Evolutionary conservation across 2,329 filamentous ascomycete species (phyloP), one percentile per base, ranked within the genome.

Genomic region (Torrubiellomyces zombiae): DNA sequence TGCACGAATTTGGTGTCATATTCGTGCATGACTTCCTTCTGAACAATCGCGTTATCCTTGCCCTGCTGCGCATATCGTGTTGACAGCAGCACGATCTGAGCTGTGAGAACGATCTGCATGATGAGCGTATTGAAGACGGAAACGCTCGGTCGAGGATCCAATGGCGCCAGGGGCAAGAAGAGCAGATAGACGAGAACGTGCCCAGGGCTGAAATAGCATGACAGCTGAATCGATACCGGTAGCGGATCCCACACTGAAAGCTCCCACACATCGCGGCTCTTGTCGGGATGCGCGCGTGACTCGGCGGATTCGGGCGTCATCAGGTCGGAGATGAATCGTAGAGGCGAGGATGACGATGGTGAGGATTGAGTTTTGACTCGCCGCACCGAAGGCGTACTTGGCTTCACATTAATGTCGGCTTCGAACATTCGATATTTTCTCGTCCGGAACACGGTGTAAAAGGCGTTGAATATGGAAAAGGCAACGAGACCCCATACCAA

Each of bases 1-100:
- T 91, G 82, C 1, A 98, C 89, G 43, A 77, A 94, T 55, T 98
- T 98, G 38, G 72, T 80, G 45, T 95, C 82, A 45, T 98, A 98
- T 52, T 98, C 89, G 45, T 83, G 75, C 52, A 95, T 63, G 5
- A 95, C 86, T 50, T 95, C 80, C 38, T 77, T 82, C 38, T 92
- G 82, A 30, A 98, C 77, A 23, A 94, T 64, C 3, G 73, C 63
- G 2, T 69, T 70, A 48, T 98, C 89, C 45, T 83, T 92, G 32
- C 69, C 70, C 47, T 95, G 85, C 45, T 86, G 85, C 4, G 68
- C 63, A 50, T 86, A 95, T 17, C 63, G 71, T 3, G 63, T 65
- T 31, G 77, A 74, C 24, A 95, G 56, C 16, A 81, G 58, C 26
- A 72, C 63, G 34, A 95, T 64, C 47, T 94, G 81, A 2, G 63